phyloP scores from a whole-genome alignment of 2,329 filamentous ascomycete genomes.

The Zymoseptoria ardabiliae region DNA sequence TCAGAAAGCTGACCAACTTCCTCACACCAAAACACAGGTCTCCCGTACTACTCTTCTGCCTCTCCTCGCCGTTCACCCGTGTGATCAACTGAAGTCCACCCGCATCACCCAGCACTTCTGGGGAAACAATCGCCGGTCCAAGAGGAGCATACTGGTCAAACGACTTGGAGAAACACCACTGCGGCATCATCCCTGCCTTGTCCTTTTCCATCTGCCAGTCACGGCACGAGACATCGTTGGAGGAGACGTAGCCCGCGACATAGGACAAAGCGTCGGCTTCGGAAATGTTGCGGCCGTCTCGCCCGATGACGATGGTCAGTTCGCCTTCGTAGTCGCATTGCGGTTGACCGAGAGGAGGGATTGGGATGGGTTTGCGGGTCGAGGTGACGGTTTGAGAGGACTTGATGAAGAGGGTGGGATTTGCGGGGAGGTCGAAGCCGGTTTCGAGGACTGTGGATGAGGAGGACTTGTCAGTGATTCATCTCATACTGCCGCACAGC shows the following conservation, averaged over 20 bases:
- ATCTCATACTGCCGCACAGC: background rate
- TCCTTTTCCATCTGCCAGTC: constrained; percentile 47
- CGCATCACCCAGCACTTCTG: constrained; percentile 39
- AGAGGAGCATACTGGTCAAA: constrained; percentile 52
- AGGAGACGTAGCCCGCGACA: constrained; percentile 66
- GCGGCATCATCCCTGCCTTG: constrained; percentile 46
- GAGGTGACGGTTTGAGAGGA: constrained; percentile 59
- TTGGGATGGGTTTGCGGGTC: constrained; percentile 58
- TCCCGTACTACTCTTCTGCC: constrained; percentile 35
- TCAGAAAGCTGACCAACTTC: constrained; percentile 29
- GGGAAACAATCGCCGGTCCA: constrained; percentile 44
- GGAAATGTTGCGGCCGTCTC: constrained; percentile 56
- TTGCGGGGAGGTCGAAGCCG: constrained; percentile 60
- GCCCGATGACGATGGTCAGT: constrained; percentile 65
- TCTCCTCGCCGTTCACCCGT: constrained; percentile 42
- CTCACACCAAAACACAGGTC: constrained; percentile 43
- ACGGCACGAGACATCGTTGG: constrained; percentile 74
- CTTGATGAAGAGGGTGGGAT: constrained; percentile 69
- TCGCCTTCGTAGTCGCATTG: constrained; percentile 74
- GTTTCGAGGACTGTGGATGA: constrained; percentile 34
- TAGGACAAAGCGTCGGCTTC: constrained; percentile 60
- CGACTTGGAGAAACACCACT: constrained; percentile 54
- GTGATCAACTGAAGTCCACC: constrained; percentile 39
- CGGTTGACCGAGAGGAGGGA: constrained; percentile 59
- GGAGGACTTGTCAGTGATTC: background rate